phyloP scores from a whole-genome alignment of 176 grass and related monocot genomes.

The Hyparrhenia diplandra region DNA sequence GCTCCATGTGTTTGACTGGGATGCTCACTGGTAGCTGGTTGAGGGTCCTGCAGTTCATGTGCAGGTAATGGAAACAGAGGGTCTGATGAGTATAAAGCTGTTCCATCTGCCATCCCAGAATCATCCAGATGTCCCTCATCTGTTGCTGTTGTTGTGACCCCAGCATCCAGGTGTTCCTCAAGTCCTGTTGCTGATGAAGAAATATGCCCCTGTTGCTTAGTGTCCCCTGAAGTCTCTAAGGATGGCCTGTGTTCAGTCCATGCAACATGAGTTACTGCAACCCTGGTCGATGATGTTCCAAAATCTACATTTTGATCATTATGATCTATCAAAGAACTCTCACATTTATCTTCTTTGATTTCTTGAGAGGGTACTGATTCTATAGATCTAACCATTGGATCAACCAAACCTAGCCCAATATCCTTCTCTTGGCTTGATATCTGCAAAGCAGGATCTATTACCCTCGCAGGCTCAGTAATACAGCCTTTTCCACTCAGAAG shows the following conservation, averaged over 20 bases:
- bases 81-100: background rate
- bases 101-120: background rate
- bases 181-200: slow-evolving; percentile 7
- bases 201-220: background rate
- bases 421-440: slow-evolving; percentile 10
- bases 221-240: slow-evolving; percentile 22
- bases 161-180: slow-evolving; percentile 9
- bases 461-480: slow-evolving; percentile 27
- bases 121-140: slow-evolving; percentile 19
- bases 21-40: slow-evolving; percentile 16
- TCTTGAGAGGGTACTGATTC: slow-evolving; percentile 8
- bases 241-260: slow-evolving; percentile 22
- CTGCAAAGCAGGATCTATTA: slow-evolving; percentile 16
- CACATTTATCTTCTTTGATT: slow-evolving; percentile 3
- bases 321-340: background rate
- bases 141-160: slow-evolving; percentile 8
- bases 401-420: slow-evolving; percentile 2
- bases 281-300: background rate
- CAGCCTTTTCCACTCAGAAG: slow-evolving; percentile 11
- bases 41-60: slow-evolving; percentile 19
- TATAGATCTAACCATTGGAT: slow-evolving; percentile 10
- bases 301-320: slow-evolving; percentile 28
- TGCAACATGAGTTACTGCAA: slow-evolving; percentile 2
- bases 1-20: background rate
- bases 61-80: background rate